Conservation (phyloP, 2,329 filamentous ascomycete species). For the Neocatenulostroma microsporum region DNA sequence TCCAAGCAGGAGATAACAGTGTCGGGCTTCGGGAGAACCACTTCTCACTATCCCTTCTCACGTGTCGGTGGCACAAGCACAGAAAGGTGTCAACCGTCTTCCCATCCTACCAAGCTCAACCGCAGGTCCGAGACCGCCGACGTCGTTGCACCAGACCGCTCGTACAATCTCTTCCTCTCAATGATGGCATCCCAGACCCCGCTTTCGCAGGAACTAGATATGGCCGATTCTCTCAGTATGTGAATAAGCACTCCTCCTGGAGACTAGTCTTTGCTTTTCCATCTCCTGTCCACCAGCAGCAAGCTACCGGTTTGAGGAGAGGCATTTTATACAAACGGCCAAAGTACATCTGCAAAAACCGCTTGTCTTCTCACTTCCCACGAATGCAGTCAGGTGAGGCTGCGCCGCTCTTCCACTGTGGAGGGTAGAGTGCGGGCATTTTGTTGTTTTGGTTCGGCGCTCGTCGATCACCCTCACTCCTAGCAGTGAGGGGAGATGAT, state of each 20-base stretch:
- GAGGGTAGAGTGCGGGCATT: conserved; percentile 16
- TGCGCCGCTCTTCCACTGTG: conserved; percentile 9
- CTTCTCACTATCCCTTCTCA: conserved; percentile 9
- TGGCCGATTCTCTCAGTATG: conserved; percentile 58
- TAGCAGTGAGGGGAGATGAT: conserved; percentile 46
- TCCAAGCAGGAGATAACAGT: conserved; percentile 2
- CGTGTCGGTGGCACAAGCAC: conserved; percentile 3
- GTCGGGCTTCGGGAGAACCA: conserved; percentile 18
- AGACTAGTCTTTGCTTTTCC: conserved; percentile 94
- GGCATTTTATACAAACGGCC: conserved; percentile 61
- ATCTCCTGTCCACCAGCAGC: conserved; percentile 44
- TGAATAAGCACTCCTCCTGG: conserved; percentile 64
- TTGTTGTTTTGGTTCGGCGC: conserved; percentile 43
- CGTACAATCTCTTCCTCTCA: conserved; percentile 7
- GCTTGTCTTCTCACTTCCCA: conserved; percentile 45
- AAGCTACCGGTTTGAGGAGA: conserved; percentile 47
- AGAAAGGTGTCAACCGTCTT: conserved; percentile 11
- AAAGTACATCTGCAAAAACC: conserved; percentile 97
- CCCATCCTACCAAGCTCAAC: conserved; percentile 6
- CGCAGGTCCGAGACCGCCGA: conserved; percentile 14
- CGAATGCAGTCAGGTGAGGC: conserved; percentile 20
- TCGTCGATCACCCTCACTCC: conserved; percentile 49
- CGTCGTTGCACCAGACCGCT: conserved; percentile 19
- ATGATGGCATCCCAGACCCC: conserved; percentile 15
- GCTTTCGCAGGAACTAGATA: conserved; percentile 32